Percentiles rank a stretch among this genome's conserved stretches.
phyloP scores from a whole-genome alignment of 2,329 filamentous ascomycete species.

The Thyridium curvatum region DNA sequence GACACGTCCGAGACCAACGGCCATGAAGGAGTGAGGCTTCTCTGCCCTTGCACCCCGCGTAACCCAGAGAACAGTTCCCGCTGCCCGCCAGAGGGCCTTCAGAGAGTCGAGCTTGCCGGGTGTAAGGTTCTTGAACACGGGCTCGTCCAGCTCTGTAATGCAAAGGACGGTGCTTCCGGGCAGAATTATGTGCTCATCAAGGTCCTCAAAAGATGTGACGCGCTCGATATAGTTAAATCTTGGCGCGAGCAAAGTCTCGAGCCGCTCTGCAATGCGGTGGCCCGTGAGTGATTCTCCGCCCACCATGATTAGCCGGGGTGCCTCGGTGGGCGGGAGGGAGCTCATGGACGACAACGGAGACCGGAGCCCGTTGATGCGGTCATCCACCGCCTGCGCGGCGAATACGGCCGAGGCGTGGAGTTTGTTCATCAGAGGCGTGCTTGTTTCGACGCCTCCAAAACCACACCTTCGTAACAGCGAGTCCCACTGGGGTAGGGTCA shows the following conservation, averaged over 20 bases:
- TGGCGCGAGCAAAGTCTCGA: neutral
- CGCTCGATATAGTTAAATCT: slow-evolving; percentile 3
- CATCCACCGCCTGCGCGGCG: too few species aligned
- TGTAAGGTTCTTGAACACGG: slow-evolving; percentile 15
- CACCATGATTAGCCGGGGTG: too few species aligned
- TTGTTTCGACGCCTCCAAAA: slow-evolving; percentile 1
- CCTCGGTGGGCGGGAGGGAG: too few species aligned
- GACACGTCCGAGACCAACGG: slow-evolving; percentile 13
- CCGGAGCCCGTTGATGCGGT: too few species aligned
- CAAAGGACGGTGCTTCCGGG: slow-evolving; percentile 8
- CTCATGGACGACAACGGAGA: too few species aligned
- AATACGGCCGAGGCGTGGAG: neutral
- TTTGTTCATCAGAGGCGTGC: neutral
- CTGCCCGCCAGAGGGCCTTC: slow-evolving; percentile 6
- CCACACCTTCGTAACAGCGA: slow-evolving; percentile 9
- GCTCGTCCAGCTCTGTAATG: slow-evolving; percentile 10
- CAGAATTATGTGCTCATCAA: too few species aligned
- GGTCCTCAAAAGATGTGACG: too few species aligned
- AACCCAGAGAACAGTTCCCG: slow-evolving; percentile 17
- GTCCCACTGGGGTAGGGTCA: slow-evolving; percentile 6
- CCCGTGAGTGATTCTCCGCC: neutral
- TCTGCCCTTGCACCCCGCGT: slow-evolving; percentile 8
- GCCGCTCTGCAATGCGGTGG: neutral
- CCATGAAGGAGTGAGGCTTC: slow-evolving; percentile 12
- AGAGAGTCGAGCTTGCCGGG: slow-evolving; percentile 9